Percentiles rank a stretch among this genome's conserved stretches.
phyloP scores from a whole-genome alignment of 2,329 filamentous ascomycete species.

The Sporothrix schenckii region DNA sequence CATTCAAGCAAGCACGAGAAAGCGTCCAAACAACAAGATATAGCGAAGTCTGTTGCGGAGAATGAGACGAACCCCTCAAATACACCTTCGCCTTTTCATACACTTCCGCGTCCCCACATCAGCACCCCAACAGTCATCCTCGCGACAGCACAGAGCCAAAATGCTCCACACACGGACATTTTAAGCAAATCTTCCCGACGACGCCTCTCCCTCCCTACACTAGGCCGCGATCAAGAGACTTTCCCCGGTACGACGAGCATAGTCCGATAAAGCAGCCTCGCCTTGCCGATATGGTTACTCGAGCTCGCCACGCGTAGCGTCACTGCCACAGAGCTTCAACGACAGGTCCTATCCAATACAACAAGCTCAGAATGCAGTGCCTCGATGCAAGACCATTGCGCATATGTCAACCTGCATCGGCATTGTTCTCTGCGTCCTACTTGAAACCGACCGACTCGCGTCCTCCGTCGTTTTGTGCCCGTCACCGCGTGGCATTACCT shows the following conservation, averaged over 20 bases:
- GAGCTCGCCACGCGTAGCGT: background rate
- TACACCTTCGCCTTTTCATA: background rate
- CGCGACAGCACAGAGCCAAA: background rate
- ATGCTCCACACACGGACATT: background rate
- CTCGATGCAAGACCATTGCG: no score
- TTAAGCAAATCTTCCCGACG: background rate
- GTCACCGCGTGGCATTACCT: background rate
- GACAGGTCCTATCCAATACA: background rate
- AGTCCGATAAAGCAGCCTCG: background rate
- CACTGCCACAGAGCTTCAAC: background rate
- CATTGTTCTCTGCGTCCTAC: background rate
- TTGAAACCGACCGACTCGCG: background rate
- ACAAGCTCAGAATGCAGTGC: background rate
- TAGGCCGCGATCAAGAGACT: background rate
- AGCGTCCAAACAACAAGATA: background rate
- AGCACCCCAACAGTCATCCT: background rate
- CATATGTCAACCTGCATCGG: background rate
- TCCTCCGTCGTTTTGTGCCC: background rate
- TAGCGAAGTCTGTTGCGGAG: background rate
- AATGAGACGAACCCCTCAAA: background rate
- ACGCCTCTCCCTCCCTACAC: background rate
- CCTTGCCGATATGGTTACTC: background rate
- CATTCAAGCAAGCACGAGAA: background rate
- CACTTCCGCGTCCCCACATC: background rate
- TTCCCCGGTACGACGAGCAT: background rate